These are phyloP conservation scores for Trichoderma semiorbis DNA, from an alignment of 2,329 filamentous ascomycete genomes.

Conservation along the genomic window DNA sequence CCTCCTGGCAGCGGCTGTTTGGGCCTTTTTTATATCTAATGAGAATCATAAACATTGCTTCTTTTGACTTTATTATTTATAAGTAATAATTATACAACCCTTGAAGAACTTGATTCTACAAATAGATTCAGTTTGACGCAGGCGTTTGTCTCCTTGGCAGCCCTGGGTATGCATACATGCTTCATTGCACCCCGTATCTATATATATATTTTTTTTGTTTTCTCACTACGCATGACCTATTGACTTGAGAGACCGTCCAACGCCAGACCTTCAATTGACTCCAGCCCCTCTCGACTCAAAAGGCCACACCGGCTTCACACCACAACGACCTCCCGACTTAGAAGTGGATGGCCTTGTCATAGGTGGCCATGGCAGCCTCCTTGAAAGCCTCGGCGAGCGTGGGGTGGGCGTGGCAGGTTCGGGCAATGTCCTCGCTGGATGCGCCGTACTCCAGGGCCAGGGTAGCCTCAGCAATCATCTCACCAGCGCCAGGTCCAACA, in stretches of 20 bases:
- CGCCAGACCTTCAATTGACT: neutral
- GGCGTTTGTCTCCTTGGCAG: neutral
- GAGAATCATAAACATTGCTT: neutral
- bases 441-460: constrained; percentile 95
- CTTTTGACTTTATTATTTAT: constrained; percentile 13
- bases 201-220: constrained; percentile 2
- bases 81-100: constrained; percentile 11
- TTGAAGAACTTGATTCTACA: constrained; percentile 11
- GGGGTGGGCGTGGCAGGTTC: constrained; percentile 95
- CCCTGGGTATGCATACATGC: neutral
- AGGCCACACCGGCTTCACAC: neutral
- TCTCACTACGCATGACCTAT: constrained; percentile 8
- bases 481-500: constrained; percentile 89
- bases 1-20: neutral
- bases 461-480: constrained; percentile 98
- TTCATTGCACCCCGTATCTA: constrained; percentile 6
- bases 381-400: constrained; percentile 98
- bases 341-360: constrained; percentile 93
- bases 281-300: neutral
- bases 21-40: neutral
- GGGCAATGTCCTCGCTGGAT: constrained; percentile 87
- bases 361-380: constrained; percentile 97
- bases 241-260: neutral
- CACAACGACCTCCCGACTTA: constrained; percentile 42
- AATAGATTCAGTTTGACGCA: neutral